A percentile compares a stretch with the other conserved stretches of the same genome.
Conservation (phyloP, 2,329 filamentous ascomycete genomes). For the Penicillium aurantiogriseum region DNA sequence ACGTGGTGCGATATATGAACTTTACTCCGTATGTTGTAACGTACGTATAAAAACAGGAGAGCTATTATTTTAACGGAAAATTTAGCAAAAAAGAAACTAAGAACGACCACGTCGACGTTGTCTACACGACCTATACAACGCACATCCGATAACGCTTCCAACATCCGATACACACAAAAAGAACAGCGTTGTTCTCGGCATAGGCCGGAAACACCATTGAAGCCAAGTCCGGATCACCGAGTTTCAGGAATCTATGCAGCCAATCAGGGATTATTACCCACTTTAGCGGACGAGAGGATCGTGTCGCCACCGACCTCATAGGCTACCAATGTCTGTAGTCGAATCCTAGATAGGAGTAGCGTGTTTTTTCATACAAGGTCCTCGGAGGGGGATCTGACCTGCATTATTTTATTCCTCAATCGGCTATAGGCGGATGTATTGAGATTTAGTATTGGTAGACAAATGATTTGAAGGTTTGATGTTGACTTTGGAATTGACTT, state of each 20-base stretch:
- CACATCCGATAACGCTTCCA: background rate
- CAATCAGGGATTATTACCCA: slow-evolving; percentile 23
- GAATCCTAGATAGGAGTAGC: slow-evolving; percentile 7
- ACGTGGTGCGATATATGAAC: slow-evolving; percentile 1
- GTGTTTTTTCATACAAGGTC: slow-evolving; percentile 14
- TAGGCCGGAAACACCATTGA: slow-evolving; percentile 23
- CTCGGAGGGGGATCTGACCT: slow-evolving; percentile 10
- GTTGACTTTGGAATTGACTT: slow-evolving; percentile 2
- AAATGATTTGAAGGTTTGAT: background rate
- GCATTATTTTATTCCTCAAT: background rate
- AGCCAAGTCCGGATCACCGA: slow-evolving; percentile 28
- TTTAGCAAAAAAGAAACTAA: background rate
- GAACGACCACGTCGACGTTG: background rate
- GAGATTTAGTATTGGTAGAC: background rate
- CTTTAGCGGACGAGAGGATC: slow-evolving; percentile 22
- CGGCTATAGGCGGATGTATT: background rate
- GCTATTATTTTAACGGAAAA: background rate
- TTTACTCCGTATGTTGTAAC: background rate
- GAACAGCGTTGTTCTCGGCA: slow-evolving; percentile 13
- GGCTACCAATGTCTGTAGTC: slow-evolving; percentile 14
- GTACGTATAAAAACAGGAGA: background rate
- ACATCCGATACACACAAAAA: slow-evolving; percentile 3
- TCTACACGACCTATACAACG: slow-evolving; percentile 1
- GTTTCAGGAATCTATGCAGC: slow-evolving; percentile 27
- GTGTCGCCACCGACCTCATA: slow-evolving; percentile 34